Evolutionary conservation across 306 rosid genomes (phyloP).

Genomic region (Abrus pulchellus): DNA sequence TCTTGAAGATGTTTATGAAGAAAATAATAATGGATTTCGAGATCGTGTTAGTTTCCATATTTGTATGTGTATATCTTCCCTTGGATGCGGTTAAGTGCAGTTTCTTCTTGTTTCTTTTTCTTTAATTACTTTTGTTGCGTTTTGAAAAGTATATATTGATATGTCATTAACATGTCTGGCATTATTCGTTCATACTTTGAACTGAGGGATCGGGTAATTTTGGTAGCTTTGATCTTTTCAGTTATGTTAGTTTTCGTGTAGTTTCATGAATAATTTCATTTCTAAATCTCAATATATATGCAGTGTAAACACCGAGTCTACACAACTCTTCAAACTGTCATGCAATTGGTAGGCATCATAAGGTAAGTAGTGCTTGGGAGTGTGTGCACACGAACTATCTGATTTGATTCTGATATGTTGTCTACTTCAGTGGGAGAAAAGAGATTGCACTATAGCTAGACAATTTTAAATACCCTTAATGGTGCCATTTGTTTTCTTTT

Average conservation of each 20-base stretch:
- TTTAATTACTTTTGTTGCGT: background rate
- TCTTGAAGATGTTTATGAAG: slow-evolving; percentile 12
- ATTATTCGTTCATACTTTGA: slow-evolving; percentile 5
- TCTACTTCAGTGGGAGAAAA: slow-evolving; percentile 38
- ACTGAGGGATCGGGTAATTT: background rate
- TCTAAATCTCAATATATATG: background rate
- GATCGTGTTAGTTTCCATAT: slow-evolving; percentile 9
- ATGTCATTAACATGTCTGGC: background rate
- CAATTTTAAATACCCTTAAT: slow-evolving; percentile 23
- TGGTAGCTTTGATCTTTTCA: slow-evolving; percentile 15
- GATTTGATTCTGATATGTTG: background rate
- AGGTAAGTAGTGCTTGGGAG: slow-evolving; percentile 38
- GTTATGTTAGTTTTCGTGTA: slow-evolving; percentile 37
- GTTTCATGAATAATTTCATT: slow-evolving; percentile 8
- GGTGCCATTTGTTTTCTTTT: slow-evolving; percentile 35
- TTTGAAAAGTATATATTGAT: background rate
- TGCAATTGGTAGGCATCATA: slow-evolving; percentile 44
- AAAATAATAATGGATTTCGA: slow-evolving; percentile 31
- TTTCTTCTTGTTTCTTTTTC: slow-evolving; percentile 12
- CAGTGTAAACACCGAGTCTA: slow-evolving; percentile 27
- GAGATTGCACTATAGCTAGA: slow-evolving; percentile 32
- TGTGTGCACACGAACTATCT: slow-evolving; percentile 26
- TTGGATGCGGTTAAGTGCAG: slow-evolving; percentile 16
- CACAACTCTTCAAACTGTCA: slow-evolving; percentile 35
- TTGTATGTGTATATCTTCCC: background rate